These are phyloP conservation scores for Meyerozyma smithsonii DNA, from an alignment of 1,139 yeast genomes.

Conservation along the genomic window DNA sequence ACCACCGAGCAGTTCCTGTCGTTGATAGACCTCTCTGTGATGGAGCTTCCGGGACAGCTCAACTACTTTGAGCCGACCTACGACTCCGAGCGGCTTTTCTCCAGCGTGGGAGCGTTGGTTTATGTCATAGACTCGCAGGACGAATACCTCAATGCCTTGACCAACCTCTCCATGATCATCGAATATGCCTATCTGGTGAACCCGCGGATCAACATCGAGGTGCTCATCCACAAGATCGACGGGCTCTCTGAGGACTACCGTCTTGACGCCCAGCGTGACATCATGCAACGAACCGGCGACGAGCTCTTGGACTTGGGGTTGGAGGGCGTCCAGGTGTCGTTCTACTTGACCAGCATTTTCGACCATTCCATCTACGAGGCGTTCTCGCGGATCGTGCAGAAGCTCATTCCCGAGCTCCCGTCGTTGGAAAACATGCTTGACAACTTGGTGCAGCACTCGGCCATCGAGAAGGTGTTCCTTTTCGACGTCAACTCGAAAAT, in stretches of 20 bases:
- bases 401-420: conserved; percentile 83
- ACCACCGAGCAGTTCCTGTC: conserved; percentile 75
- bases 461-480: conserved; percentile 86
- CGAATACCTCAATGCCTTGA: conserved; percentile 87
- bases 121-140: conserved; percentile 95
- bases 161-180: conserved; percentile 82
- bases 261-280: conserved; percentile 91
- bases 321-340: conserved; percentile 87
- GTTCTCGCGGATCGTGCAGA: conserved; percentile 87
- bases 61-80: conserved; percentile 82
- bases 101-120: conserved; percentile 86
- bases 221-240: conserved; percentile 90
- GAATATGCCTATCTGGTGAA: conserved; percentile 85
- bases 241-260: conserved; percentile 92
- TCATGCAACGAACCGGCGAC: conserved; percentile 93
- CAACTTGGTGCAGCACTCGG: conserved; percentile 81
- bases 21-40: conserved; percentile 81
- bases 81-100: conserved; percentile 73
- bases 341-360: conserved; percentile 87
- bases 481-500: conserved; percentile 93
- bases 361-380: conserved; percentile 97
- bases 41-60: conserved; percentile 94
- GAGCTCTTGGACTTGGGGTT: conserved; percentile 85
- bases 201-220: conserved; percentile 85
- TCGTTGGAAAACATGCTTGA: conserved; percentile 85